Percentiles rank a stretch among this genome's conserved stretches.
Evolutionary conservation across 495 filamentous ascomycete genomes (phyloP).

Genomic region (Xeromyces bisporus): DNA sequence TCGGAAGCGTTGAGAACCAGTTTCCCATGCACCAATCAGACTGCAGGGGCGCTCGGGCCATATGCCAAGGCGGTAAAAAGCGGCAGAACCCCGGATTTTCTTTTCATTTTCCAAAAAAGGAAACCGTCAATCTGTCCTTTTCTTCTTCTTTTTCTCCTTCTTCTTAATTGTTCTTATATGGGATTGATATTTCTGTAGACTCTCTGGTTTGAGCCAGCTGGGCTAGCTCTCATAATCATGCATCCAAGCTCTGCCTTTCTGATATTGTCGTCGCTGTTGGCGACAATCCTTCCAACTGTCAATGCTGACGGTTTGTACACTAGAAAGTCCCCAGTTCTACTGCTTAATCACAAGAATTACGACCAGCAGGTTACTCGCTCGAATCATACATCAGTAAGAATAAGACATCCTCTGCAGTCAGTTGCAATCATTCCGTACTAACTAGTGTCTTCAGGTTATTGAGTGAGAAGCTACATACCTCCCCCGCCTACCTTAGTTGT

Average conservation of each 20-base stretch:
- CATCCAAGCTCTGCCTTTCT: constrained; percentile 15
- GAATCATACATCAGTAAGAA: constrained; percentile 74
- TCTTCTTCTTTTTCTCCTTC: too few species aligned
- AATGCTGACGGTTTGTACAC: constrained; percentile 61
- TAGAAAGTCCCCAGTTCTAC: constrained; percentile 75
- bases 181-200: background rate
- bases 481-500: constrained; percentile 1
- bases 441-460: constrained; percentile 34
- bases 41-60: too few species aligned
- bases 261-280: constrained; percentile 33
- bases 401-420: background rate
- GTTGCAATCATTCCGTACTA: constrained; percentile 5
- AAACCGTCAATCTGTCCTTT: too few species aligned
- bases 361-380: constrained; percentile 72
- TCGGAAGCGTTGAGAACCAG: too few species aligned
- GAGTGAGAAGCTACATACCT: constrained; percentile 38
- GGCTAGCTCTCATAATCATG: background rate
- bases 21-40: too few species aligned
- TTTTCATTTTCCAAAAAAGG: too few species aligned
- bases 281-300: constrained; percentile 39
- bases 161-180: too few species aligned
- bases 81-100: too few species aligned
- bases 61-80: too few species aligned
- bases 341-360: constrained; percentile 71
- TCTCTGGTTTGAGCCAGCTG: background rate